Percentiles rank a stretch among this genome's conserved stretches.
These are phyloP conservation scores for Diaporthe nobilis DNA, from an alignment of 2,329 filamentous ascomycete species.

Conservation along the genomic window DNA sequence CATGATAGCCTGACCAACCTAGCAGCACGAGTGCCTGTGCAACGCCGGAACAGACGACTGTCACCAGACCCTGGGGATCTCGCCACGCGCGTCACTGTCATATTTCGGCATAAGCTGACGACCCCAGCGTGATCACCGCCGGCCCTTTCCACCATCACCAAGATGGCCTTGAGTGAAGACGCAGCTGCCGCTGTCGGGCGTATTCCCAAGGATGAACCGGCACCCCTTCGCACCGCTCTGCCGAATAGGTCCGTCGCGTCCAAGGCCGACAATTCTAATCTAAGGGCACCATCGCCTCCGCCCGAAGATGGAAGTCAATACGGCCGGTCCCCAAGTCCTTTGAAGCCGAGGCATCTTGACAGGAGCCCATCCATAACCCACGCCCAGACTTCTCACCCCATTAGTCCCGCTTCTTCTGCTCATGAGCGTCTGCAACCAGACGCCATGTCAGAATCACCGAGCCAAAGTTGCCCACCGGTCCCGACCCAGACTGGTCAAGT, in stretches of 20 bases:
- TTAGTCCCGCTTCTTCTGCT: slow-evolving; percentile 40
- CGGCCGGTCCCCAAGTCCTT: slow-evolving; percentile 39
- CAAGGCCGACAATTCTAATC: slow-evolving; percentile 39
- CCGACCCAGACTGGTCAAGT: slow-evolving; percentile 71
- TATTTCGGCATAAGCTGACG: slow-evolving; percentile 38
- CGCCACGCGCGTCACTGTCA: slow-evolving; percentile 26
- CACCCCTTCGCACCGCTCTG: slow-evolving; percentile 43
- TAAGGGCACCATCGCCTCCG: slow-evolving; percentile 45
- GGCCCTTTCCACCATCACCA: slow-evolving; percentile 11
- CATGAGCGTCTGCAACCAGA: slow-evolving; percentile 37
- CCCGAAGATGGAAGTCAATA: slow-evolving; percentile 44
- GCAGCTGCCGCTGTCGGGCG: slow-evolving; percentile 30
- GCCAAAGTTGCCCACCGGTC: slow-evolving; percentile 5
- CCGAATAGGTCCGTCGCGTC: slow-evolving; percentile 46
- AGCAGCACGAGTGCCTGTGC: slow-evolving; percentile 37
- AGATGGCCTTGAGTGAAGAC: slow-evolving; percentile 41
- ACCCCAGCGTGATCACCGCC: slow-evolving; percentile 2
- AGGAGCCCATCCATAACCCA: slow-evolving; percentile 37
- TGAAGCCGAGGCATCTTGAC: slow-evolving; percentile 34
- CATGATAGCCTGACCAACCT: slow-evolving; percentile 38
- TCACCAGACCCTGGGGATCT: slow-evolving; percentile 36
- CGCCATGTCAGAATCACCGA: slow-evolving; percentile 33
- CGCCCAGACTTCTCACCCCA: slow-evolving; percentile 42
- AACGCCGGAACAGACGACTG: slow-evolving; percentile 37
- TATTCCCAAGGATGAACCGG: slow-evolving; percentile 36